Evolutionary conservation across 108 stramenopile species (phyloP), one percentile per base, ranked within the genome.

Genomic region (Cylindrotheca closterium): DNA sequence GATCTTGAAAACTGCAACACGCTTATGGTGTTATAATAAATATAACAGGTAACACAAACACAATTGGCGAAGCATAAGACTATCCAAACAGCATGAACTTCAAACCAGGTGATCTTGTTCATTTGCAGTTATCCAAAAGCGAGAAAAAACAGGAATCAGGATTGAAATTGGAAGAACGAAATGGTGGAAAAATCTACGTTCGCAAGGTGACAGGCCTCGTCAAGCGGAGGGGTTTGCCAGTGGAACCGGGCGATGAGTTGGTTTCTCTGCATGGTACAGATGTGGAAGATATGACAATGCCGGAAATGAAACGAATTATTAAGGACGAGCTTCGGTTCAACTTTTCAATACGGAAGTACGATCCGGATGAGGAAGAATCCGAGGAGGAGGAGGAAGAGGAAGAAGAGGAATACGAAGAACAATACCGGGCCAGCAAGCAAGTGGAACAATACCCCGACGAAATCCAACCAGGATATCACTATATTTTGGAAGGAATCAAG

Each of bases 141-240:
- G 63, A 64, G 3, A n/a, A 37, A 18, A 64, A 54, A 30, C 51
- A 52, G 30, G 63, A 64, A 25, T 50, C 63, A 37, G 63, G 63
- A 19, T 50, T 64, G 48, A 64, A 64, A 50, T 25, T 64, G 33
- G 30, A 64, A 25, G 45, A 64, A 53, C 10, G 29, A 19, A 19
- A 18, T 18, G 30, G 53, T 54, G 63, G 63, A 4, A 37, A 42
- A 5, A 64, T 64, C 50, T 64, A 54, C 50, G 34, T 64, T 30
- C 31, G 34, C 25, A 64, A 64, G 37, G 63, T 54, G 22, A 48
- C 48, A 17, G 63, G 63, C 15, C 46, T 64, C 23, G 37, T 64
- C 52, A 64, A 64, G 46, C 51, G 63, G 34, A 29, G 63, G 5
- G 50, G 50, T 37, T 15, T 64, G 33, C 63, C 63, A 17, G 34